phyloP scores from a whole-genome alignment of 306 rosid species.

The Glycine tomentella region DNA sequence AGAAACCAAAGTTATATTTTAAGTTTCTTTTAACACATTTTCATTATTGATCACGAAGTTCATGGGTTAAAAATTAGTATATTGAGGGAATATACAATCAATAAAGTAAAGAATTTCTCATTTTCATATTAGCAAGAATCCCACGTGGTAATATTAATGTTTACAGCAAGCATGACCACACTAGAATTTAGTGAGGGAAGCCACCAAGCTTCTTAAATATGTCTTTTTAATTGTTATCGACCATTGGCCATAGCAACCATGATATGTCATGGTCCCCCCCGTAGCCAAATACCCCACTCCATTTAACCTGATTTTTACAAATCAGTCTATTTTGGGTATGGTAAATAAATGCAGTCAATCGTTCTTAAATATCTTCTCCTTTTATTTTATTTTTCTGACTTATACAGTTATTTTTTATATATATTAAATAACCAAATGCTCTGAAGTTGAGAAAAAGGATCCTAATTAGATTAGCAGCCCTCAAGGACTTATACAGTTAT shows the following conservation, averaged over 20 bases:
- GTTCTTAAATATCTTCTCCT: not conserved
- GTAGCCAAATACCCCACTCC: not conserved
- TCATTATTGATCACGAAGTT: no score
- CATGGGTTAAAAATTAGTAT: no score
- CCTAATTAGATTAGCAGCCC: no score
- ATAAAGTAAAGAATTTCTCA: no score
- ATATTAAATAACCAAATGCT: not conserved
- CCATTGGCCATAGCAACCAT: not conserved
- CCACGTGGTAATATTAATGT: not conserved
- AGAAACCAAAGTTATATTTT: no score
- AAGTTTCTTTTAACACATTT: no score
- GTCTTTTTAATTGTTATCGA: not conserved
- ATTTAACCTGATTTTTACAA: constrained; percentile 3
- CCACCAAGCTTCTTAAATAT: constrained; percentile 2
- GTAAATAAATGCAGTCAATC: not conserved
- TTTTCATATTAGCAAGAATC: not conserved
- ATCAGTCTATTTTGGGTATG: not conserved
- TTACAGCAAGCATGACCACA: not conserved
- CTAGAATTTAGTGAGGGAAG: no score
- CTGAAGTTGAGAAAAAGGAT: no score
- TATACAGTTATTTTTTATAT: not conserved
- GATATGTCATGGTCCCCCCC: not conserved
- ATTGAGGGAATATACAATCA: no score
- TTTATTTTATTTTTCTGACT: not conserved
- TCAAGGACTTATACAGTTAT: no score